Conservation (phyloP, 164 flowering plant species). For the Malania oleifera region DNA sequence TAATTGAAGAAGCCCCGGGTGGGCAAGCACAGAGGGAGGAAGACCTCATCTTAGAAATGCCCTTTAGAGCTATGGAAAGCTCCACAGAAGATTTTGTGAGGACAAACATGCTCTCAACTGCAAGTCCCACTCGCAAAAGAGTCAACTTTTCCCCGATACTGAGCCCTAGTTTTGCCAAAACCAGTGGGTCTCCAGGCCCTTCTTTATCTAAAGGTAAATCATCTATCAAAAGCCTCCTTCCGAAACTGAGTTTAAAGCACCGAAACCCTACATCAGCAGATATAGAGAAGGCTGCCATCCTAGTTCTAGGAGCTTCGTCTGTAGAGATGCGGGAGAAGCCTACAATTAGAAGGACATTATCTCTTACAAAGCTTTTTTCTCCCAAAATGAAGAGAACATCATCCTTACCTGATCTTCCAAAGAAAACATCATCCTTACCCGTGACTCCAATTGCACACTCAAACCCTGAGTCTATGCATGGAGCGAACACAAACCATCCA, state of each 20-base stretch:
- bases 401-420: too few relatives aligned
- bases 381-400: constrained; percentile 52
- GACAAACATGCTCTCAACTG: constrained; percentile 40
- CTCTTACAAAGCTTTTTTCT: constrained; percentile 61
- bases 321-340: constrained; percentile 28
- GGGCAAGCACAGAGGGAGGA: constrained; percentile 22
- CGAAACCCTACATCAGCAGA: constrained; percentile 49
- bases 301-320: constrained; percentile 49
- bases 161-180: constrained; percentile 38
- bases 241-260: constrained; percentile 67
- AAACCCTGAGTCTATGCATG: constrained; percentile 73
- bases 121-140: constrained; percentile 36
- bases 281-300: constrained; percentile 61
- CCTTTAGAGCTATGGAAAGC: constrained; percentile 30
- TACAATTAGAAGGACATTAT: constrained; percentile 43
- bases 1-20: constrained; percentile 32
- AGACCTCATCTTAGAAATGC: constrained; percentile 34
- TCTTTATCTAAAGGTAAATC: constrained; percentile 47
- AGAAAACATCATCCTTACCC: constrained; percentile 78
- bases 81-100: constrained; percentile 31
- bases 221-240: constrained; percentile 48
- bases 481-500: constrained; percentile 30
- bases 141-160: constrained; percentile 41
- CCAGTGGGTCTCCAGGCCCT: constrained; percentile 37
- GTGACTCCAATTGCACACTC: constrained; percentile 66